Conservation (phyloP, 345 rosid genomes). For the Aegle marmelos region DNA sequence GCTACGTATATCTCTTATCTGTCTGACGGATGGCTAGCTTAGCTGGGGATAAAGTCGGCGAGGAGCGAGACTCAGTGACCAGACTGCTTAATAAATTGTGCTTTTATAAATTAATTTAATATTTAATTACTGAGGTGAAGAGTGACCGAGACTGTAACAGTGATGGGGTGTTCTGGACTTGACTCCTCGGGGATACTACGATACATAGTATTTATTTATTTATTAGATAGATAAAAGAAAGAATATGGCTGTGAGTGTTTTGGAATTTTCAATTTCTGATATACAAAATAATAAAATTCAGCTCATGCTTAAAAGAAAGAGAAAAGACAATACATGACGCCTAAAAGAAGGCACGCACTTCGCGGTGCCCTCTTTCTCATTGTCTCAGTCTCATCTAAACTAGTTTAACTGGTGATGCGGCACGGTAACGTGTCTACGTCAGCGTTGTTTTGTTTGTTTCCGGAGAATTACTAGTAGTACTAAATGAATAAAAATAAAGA, state of each 20-base stretch:
- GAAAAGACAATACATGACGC: slow-evolving; percentile 30
- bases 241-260: slow-evolving; percentile 8
- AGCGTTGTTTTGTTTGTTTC: neutral
- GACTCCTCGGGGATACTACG: too few relatives aligned
- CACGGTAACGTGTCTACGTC: neutral
- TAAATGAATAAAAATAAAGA: too few relatives aligned
- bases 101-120: too few relatives aligned
- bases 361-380: neutral
- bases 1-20: too few relatives aligned
- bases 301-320: slow-evolving; percentile 16
- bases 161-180: neutral
- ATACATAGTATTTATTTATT: too few relatives aligned
- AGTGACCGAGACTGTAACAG: neutral
- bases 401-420: neutral
- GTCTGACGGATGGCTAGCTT: too few relatives aligned
- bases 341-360: slow-evolving; percentile 21
- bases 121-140: too few relatives aligned
- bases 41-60: too few relatives aligned
- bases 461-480: neutral
- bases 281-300: too few relatives aligned
- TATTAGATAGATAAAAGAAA: neutral
- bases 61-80: too few relatives aligned
- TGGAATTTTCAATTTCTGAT: neutral
- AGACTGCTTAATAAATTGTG: too few relatives aligned
- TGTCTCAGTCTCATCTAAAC: neutral